Conservation (phyloP, 2,329 filamentous ascomycete genomes). For the Fusarium sp. region DNA sequence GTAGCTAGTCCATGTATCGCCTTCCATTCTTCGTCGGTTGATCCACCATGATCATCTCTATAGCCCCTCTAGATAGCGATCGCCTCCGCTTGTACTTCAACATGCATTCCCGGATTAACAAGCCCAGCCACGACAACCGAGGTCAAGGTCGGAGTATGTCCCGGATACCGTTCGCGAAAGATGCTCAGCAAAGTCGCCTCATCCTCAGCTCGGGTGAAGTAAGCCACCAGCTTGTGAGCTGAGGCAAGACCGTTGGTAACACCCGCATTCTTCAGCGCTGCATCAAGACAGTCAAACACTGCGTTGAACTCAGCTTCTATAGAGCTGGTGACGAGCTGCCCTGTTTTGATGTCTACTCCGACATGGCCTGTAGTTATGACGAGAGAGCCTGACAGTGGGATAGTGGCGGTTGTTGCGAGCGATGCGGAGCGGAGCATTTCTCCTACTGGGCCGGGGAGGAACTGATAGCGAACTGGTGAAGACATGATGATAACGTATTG, state of each 20-base stretch:
- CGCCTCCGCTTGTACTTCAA: neutral
- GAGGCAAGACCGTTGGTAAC: fast-evolving
- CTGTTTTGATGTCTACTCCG: neutral
- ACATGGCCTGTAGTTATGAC: neutral
- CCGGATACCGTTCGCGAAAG: neutral
- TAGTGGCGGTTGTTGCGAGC: neutral
- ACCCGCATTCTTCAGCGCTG: neutral
- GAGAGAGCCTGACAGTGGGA: neutral
- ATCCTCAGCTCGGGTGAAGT: neutral
- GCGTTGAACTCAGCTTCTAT: neutral
- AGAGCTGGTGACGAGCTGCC: neutral
- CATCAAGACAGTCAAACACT: neutral
- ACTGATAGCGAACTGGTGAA: neutral
- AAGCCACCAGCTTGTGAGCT: neutral
- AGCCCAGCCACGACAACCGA: neutral
- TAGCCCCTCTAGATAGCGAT: neutral
- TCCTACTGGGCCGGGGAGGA: neutral
- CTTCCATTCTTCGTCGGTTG: neutral
- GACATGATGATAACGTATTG: neutral
- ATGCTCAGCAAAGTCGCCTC: fast-evolving
- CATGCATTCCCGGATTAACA: neutral
- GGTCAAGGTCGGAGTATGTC: neutral
- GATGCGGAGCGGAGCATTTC: neutral
- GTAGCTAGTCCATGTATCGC: fast-evolving
- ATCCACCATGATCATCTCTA: fast-evolving